Evolutionary conservation across 1,139 yeast genomes (phyloP).

Genomic region (Arxiozyma telluris): DNA sequence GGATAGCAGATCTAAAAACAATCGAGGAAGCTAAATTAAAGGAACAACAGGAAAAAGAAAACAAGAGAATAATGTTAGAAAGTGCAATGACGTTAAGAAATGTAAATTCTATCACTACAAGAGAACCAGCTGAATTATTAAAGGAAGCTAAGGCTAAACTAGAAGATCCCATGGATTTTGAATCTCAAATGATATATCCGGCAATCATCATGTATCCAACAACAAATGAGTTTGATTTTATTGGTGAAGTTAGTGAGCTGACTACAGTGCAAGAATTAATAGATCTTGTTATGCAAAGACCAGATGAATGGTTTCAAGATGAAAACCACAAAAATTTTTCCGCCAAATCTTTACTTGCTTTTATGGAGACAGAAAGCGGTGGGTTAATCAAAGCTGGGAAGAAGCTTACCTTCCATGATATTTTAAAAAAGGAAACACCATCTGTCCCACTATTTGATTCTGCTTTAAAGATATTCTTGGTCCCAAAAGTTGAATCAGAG

Average conservation of each 20-base stretch:
- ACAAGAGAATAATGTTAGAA: slow-evolving; percentile 33
- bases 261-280: slow-evolving; percentile 53
- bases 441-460: slow-evolving; percentile 72
- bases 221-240: slow-evolving; percentile 72
- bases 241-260: slow-evolving; percentile 65
- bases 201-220: slow-evolving; percentile 78
- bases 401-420: slow-evolving; percentile 57
- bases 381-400: slow-evolving; percentile 84
- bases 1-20: slow-evolving; percentile 30
- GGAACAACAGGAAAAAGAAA: slow-evolving; percentile 21
- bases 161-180: slow-evolving; percentile 64
- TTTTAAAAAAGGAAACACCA: slow-evolving; percentile 54
- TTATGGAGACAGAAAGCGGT: slow-evolving; percentile 73
- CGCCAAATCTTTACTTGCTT: slow-evolving; percentile 56
- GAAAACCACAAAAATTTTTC: slow-evolving; percentile 54
- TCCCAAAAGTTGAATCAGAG: slow-evolving; percentile 61
- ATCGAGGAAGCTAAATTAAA: slow-evolving; percentile 21
- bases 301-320: slow-evolving; percentile 62
- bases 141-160: slow-evolving; percentile 38
- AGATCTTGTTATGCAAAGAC: slow-evolving; percentile 50
- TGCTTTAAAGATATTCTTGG: slow-evolving; percentile 63
- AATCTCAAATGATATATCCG: slow-evolving; percentile 73
- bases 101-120: slow-evolving; percentile 40
- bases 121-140: slow-evolving; percentile 38
- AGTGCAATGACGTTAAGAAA: slow-evolving; percentile 52